These are phyloP conservation scores for Neurospora hispaniola DNA, from an alignment of 495 filamentous ascomycete species.

Conservation along the genomic window DNA sequence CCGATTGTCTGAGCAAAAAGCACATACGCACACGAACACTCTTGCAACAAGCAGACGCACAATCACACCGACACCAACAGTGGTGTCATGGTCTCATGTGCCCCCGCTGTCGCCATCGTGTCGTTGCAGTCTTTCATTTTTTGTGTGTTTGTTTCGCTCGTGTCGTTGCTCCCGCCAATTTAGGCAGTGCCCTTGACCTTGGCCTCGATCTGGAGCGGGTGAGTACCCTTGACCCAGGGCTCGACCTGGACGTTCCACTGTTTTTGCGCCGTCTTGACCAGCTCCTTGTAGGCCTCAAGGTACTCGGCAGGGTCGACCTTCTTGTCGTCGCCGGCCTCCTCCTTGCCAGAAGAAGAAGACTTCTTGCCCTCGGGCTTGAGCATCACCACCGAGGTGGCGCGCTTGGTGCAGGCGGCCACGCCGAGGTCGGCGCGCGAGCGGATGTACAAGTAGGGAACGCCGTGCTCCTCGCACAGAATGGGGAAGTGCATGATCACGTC, in stretches of 20 bases:
- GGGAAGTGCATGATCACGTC: constrained; percentile 97
- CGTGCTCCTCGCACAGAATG: constrained; percentile 94
- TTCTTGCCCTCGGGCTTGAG: constrained; percentile 53
- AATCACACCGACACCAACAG: background rate
- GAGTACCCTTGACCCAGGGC: constrained; percentile 24
- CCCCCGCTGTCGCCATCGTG: background rate
- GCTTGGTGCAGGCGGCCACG: constrained; percentile 81
- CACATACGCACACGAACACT: background rate
- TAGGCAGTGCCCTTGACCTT: background rate
- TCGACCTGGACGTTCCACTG: constrained; percentile 35
- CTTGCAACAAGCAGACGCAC: background rate
- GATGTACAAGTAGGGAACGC: constrained; percentile 88
- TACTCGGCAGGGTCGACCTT: constrained; percentile 54
- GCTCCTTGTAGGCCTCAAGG: constrained; percentile 57
- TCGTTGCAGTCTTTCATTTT: background rate
- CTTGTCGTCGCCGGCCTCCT: constrained; percentile 20
- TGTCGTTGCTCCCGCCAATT: background rate
- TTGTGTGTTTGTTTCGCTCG: background rate
- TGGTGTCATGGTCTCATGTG: background rate
- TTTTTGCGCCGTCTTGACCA: constrained; percentile 65
- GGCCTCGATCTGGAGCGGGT: constrained; percentile 17
- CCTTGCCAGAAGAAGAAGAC: constrained; percentile 36
- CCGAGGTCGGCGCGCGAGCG: constrained; percentile 81
- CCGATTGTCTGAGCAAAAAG: background rate
- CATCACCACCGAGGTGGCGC: constrained; percentile 92